Evolutionary conservation across 2,329 filamentous ascomycete genomes (phyloP), one percentile per base, ranked within the genome.

Genomic region (Diaporthe nobilis): DNA sequence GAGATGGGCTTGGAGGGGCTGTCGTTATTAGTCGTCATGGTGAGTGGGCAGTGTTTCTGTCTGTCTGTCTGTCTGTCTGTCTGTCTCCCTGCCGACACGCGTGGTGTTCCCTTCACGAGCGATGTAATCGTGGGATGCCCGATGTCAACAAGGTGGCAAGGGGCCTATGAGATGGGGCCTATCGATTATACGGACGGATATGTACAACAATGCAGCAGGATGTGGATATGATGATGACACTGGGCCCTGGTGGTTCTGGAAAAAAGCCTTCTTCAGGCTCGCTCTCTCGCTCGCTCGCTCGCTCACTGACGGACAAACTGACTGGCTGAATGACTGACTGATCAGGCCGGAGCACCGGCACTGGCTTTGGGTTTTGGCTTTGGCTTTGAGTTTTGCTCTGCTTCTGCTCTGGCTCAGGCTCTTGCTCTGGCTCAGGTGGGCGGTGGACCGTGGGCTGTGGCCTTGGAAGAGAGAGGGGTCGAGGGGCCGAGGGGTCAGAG

Each of bases 1-100:
- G 83, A 81, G 78, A 78, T 79, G 75, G 81, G 82, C 78, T 81
- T 83, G 75, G 82, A 75, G 79, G 81, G 79, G 77, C 76, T 80
- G 44, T 37, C 49, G 67, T 65, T 61, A 44, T 57, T 28, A 65
- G 67, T 78, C 74, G 77, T 60, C 75, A 77, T 77, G 60, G 57
- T 42, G 65, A 55, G 60, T 63, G 60, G 28, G 39, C 60, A 44
- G 39, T 31, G 65, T 60, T 34, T 58, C 31, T 51, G 20, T 67
- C 42, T 67, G 20, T 67, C 42, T 67, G 20, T 67, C 42, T 67
- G 10, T 67, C 42, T 65, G 42, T 28, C 13, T 34, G 47, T 31
- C 28, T 31, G 28, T 31, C 42, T 67, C 61, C 44, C 15, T 34
- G 65, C 65, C 31, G 42, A n/a, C 65, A 68, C 65, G 34, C 65